Conservation (phyloP, 1,284 basidiomycete species). For the Hymenochaete sp. region DNA sequence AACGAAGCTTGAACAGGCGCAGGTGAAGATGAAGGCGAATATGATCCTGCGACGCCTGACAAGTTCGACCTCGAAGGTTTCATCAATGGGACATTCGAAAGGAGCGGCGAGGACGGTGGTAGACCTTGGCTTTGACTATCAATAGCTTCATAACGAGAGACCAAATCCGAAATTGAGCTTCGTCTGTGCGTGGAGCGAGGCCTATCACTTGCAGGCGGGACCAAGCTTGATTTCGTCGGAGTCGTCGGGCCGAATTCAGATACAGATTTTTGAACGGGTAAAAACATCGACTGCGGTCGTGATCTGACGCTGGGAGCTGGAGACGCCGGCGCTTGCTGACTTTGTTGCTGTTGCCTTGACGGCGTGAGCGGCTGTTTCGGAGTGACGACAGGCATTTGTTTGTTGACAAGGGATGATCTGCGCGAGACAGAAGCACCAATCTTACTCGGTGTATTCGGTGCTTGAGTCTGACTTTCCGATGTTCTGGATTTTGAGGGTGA, state of each 20-base stretch:
- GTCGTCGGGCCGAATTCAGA: conserved; percentile 28
- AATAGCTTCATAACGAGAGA: conserved; percentile 67
- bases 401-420: conserved; percentile 11
- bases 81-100: no score
- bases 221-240: conserved; percentile 29
- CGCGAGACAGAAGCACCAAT: conserved; percentile 6
- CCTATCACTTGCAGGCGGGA: conserved; percentile 31
- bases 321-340: conserved; percentile 20
- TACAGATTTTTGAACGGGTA: conserved; percentile 43
- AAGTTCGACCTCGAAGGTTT: no score
- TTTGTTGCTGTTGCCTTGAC: no score
- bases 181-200: conserved; percentile 37
- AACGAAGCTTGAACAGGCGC: conserved; percentile 11
- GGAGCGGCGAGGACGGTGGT: no score
- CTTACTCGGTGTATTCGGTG: conserved; percentile 1
- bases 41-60: background rate
- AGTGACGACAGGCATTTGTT: no score
- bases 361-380: no score
- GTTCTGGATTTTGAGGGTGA: background rate
- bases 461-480: background rate
- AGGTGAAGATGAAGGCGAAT: background rate
- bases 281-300: conserved; percentile 71
- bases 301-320: conserved; percentile 14
- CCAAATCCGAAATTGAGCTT: conserved; percentile 76
- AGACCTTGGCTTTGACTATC: conserved; percentile 28